Percentiles rank a stretch among this genome's conserved stretches.
These are phyloP conservation scores for Curvularia eragrostidis DNA, from an alignment of 2,329 filamentous ascomycete species.

Conservation along the genomic window DNA sequence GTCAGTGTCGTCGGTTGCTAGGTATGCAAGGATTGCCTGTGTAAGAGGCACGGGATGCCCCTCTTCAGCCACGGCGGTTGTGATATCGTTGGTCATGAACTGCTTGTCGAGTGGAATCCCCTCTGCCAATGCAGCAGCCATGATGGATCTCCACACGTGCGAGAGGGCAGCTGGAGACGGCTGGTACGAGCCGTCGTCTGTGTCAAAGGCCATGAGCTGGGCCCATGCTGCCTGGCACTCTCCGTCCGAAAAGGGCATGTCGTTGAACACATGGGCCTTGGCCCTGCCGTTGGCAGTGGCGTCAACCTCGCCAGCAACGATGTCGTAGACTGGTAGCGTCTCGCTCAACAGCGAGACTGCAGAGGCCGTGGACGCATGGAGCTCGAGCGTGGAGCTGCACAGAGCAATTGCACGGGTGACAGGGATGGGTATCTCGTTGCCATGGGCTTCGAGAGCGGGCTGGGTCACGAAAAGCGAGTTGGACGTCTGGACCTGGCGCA, in stretches of 20 bases:
- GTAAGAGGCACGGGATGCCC: constrained; percentile 49
- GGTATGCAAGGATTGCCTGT: constrained; percentile 46
- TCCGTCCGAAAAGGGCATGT: constrained; percentile 60
- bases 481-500: constrained; percentile 70
- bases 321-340: constrained; percentile 50
- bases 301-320: constrained; percentile 37
- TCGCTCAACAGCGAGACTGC: constrained; percentile 48
- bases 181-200: constrained; percentile 49
- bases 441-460: constrained; percentile 49
- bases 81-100: constrained; percentile 46
- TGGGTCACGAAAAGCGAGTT: constrained; percentile 66
- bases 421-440: constrained; percentile 41
- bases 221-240: constrained; percentile 61
- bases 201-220: constrained; percentile 62
- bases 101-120: constrained; percentile 50
- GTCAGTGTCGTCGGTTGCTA: constrained; percentile 40
- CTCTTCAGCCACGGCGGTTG: constrained; percentile 44
- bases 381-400: constrained; percentile 55
- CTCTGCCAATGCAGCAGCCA: constrained; percentile 51
- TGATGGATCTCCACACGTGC: constrained; percentile 57
- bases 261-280: constrained; percentile 53
- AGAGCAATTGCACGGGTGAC: constrained; percentile 54
- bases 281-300: constrained; percentile 38
- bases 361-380: constrained; percentile 45
- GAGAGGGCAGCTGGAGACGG: constrained; percentile 58